Evolutionary conservation across 805 yeast species (phyloP), one percentile per base, ranked within the genome.

Genomic region (Phaffomyces antillensis): DNA sequence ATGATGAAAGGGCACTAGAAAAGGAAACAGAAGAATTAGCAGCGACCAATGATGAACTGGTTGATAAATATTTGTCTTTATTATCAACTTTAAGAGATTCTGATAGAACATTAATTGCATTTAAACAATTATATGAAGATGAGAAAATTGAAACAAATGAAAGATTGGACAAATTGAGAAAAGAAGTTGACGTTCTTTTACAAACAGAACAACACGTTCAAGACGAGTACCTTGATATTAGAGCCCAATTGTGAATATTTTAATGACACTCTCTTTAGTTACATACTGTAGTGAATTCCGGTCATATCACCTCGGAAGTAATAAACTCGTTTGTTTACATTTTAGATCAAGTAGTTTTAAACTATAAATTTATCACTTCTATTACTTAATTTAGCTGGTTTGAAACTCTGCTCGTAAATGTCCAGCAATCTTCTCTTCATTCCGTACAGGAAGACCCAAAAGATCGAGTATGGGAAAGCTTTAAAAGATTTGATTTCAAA

Each of bases 361-460:
- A 18, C 12, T 16, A 17, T 18, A 17, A 38, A 28, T 30, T 24
- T n/a, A 36, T n/a, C n/a, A 11, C 26, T 13, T 35, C 26, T 20
- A 35, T 7, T 9, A 17, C 11, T 17, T 8, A 4, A 10, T 11
- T 20, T 16, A 10, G 17, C 7, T 12, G 17, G 26, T 16, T 33
- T 20, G 10, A 23, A 17, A 26, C 34, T 12, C 24, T 11, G 6
- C 2, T 9, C 25, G 1, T 18, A 17, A 18, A 55, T 56, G 59
- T 48, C 45, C 24, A 39, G 61, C 13, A 77, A 77, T 47, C 59
- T 80, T 35, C 57, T 79, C 16, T 66, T 65, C 46, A 63, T 81
- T 4, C 84, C 85, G 0, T 65, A 72, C 18, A 65, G 83, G 40
- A 66, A 68, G 43, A 70, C 83, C 0, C 59, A 63, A 30, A 61